Base-by-base conservation (phyloP, 208 protist genomes). In the Trypanosoma melophagium region DNA sequence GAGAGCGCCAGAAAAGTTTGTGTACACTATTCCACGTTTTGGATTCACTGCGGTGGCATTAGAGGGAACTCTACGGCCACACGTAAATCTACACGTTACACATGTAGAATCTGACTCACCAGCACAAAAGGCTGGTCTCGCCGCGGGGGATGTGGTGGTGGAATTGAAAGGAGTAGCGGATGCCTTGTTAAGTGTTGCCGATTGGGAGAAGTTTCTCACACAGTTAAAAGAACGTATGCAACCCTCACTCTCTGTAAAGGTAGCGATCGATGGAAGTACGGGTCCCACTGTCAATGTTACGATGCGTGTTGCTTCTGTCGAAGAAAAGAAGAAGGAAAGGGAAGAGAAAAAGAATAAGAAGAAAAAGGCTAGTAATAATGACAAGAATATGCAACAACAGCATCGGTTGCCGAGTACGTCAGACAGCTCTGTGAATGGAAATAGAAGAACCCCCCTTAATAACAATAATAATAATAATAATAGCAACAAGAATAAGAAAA, bases 21-120 rank as follows among this genome's bases (percentile, higher is more conserved):
- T 47, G 16, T 61, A 47, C 31, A 49, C 25, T n/a, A 28, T 61
- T 16, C 41, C 57, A 31, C 57, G 40, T n/a, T 61, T 61, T 61
- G 57, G 57, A 12, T 61, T 61, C 24, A 24, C 41, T 35, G 57
- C n/a, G 40, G 41, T 49, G 8, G 10, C 10, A 31, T 54, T 54
- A 54, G 9, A 9, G 5, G 14, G 40, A 50, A 25, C 57, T 1
- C 41, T n/a, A 1, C 12, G 16, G 10, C 45, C 57, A 13, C 40
- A 40, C 8, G 12, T 61, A 24, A 19, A 47, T 28, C n/a, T 61
- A 10, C 9, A 28, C 14, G 41, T 61, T 5, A 28, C 24, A 17
- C 19, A 24, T 17, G 57, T 61, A 21, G 40, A 50, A 10, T 31
- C 10, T 24, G 40, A n/a, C 10, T 47, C 40, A 25, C 41, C 57